These are phyloP conservation scores for Stenocarpella maydis DNA, from an alignment of 2,329 filamentous ascomycete genomes.

Conservation along the genomic window DNA sequence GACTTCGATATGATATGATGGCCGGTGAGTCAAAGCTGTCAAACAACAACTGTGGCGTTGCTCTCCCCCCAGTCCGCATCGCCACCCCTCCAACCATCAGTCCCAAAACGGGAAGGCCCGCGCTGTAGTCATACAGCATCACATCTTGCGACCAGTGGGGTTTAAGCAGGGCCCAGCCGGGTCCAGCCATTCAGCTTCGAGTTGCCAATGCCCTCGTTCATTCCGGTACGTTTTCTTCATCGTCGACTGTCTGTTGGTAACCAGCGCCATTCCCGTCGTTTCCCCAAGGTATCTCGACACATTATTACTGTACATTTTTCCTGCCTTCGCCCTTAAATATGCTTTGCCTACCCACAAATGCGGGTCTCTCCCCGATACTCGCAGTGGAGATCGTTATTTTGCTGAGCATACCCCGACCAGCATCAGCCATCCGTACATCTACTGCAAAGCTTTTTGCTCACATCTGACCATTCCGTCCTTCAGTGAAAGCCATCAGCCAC, in stretches of 20 bases:
- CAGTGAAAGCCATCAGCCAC: slow-evolving; percentile 2
- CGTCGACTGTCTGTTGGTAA: background rate
- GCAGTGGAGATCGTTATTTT: slow-evolving; percentile 5
- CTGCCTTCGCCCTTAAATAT: background rate
- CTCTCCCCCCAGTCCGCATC: background rate
- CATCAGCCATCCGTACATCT: background rate
- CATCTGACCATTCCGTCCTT: background rate
- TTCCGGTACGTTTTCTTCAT: slow-evolving; percentile 16
- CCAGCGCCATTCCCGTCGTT: slow-evolving; percentile 11
- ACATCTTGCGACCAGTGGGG: slow-evolving; percentile 7
- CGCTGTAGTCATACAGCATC: slow-evolving; percentile 35
- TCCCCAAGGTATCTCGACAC: slow-evolving; percentile 8
- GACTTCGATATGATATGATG: slow-evolving; percentile 29
- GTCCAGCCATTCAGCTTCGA: background rate
- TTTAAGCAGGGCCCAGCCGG: background rate
- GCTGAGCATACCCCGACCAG: background rate
- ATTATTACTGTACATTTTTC: slow-evolving; percentile 32
- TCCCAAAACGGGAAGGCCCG: slow-evolving; percentile 33
- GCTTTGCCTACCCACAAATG: background rate
- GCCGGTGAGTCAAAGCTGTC: slow-evolving; percentile 27
- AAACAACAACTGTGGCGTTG: background rate
- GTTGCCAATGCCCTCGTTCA: slow-evolving; percentile 14
- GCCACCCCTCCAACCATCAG: slow-evolving; percentile 6
- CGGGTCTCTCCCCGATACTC: background rate
- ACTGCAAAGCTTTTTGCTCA: background rate